Evolutionary conservation across 2,329 filamentous ascomycete genomes (phyloP).

Genomic region (Harringtonia lauricola): DNA sequence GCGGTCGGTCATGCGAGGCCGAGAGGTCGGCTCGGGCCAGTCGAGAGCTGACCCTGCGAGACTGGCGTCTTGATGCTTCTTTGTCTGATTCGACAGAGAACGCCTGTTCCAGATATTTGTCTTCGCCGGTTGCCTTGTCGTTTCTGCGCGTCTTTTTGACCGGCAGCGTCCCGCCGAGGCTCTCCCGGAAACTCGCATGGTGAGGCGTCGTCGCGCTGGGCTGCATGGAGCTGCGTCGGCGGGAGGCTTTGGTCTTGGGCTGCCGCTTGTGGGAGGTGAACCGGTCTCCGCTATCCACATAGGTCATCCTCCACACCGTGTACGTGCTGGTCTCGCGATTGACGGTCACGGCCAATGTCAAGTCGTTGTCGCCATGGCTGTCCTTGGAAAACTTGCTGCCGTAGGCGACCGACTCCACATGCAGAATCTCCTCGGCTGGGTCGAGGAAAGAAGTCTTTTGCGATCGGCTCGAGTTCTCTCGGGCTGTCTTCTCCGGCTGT

Average conservation of each 20-base stretch:
- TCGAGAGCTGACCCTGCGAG: slow-evolving; percentile 80
- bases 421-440: slow-evolving; percentile 70
- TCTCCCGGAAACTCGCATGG: slow-evolving; percentile 63
- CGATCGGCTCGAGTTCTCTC: slow-evolving; percentile 27
- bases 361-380: slow-evolving; percentile 27
- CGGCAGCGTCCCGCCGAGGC: slow-evolving; percentile 52
- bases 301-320: slow-evolving; percentile 75
- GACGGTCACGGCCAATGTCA: slow-evolving; percentile 70
- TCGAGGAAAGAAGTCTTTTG: slow-evolving; percentile 51
- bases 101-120: slow-evolving; percentile 45
- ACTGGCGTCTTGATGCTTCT: slow-evolving; percentile 45
- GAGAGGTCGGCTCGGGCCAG: slow-evolving; percentile 79
- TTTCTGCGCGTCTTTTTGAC: slow-evolving; percentile 43
- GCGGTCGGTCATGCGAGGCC: slow-evolving; percentile 67
- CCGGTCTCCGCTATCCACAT: slow-evolving; percentile 56
- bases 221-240: slow-evolving; percentile 55
- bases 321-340: slow-evolving; percentile 69
- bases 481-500: slow-evolving; percentile 30
- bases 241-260: slow-evolving; percentile 31
- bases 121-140: slow-evolving; percentile 31
- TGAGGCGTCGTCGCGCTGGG: slow-evolving; percentile 64
- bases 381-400: slow-evolving; percentile 36
- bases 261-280: slow-evolving; percentile 36
- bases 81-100: slow-evolving; percentile 62
- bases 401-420: slow-evolving; percentile 52